Base-by-base conservation (phyloP, 306 rosid genomes). In the Acacia acuminata region DNA sequence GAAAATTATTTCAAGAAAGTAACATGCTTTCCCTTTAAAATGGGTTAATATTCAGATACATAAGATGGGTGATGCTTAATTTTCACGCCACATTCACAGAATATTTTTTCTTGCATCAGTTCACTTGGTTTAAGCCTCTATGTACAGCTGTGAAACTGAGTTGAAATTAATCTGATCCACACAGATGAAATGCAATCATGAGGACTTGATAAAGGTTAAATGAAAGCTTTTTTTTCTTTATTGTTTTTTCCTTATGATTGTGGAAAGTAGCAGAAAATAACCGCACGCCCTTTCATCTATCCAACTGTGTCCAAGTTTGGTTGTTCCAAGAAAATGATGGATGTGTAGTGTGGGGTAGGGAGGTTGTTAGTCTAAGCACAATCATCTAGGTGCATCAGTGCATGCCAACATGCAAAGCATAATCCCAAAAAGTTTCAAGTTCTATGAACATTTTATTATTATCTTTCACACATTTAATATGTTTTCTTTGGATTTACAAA, bases 391-490 rank as follows among this genome's bases (percentile, higher is more conserved):
- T 79, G 84, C 63, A 47, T 25, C 80, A 70, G 82, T 79, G 84
- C 63, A 47, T 25, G 82, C 70, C 85, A 80, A 79, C 85, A 45
- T 63, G 56, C 80, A 66, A 36, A 72, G 85, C 82, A 82, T 43
- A 64, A 12, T 8, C 69, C 27, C 64, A 9, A 56, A 56, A 22
- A 56, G 30, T 56, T 20, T 56, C 64, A 8, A 56, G 12, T 56
- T 56, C 30, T 56, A n/a, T 55, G 61, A 55, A 20, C 12, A 3
- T 20, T 60, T 56, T 60, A 11, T 60, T 24, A 60, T 60, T 10
- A 60, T 22, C 16, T 60, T 10, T 60, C 32, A 60, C 63, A 56
- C 66, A 22, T 22, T 4, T 24, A 10, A 60, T 60, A 10, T 58
- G 9, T 60, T 25, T 60, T 22, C 66, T 60, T 53, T 53, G 22